phyloP scores from a whole-genome alignment of 169 alveolate species.

The Perkinsus marinus region DNA sequence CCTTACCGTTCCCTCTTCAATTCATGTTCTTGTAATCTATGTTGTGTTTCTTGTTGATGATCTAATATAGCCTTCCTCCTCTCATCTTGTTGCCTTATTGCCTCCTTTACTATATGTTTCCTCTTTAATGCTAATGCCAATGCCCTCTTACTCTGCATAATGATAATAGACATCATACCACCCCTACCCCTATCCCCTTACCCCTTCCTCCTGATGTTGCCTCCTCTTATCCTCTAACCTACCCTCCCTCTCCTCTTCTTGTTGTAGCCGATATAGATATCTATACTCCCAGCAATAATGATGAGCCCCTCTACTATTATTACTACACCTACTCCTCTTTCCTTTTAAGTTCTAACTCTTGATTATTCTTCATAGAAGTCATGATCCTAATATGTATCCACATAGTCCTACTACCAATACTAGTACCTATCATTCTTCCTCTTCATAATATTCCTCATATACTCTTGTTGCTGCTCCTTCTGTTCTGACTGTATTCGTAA shows the following conservation, averaged over 20 bases:
- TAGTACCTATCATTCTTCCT: background rate
- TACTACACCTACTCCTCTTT: background rate
- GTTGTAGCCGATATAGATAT: background rate
- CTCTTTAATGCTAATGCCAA: background rate
- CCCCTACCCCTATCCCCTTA: background rate
- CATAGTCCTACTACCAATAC: too few species aligned
- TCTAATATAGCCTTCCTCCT: background rate
- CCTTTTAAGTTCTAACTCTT: background rate
- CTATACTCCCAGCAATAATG: background rate
- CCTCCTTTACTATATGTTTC: constrained; percentile 1
- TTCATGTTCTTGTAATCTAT: background rate
- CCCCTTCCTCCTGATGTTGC: background rate
- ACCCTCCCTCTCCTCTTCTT: background rate
- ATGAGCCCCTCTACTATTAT: background rate
- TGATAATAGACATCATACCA: background rate
- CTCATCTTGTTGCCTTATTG: background rate
- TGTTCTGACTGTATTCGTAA: background rate
- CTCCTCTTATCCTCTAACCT: background rate
- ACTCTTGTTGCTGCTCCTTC: background rate
- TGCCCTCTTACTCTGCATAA: background rate
- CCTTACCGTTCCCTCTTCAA: constrained; percentile 3
- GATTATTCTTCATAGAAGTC: background rate
- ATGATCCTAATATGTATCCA: background rate
- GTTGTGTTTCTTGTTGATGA: constrained; percentile 1
- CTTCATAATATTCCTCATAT: background rate